phyloP scores from a whole-genome alignment of 495 filamentous ascomycete species.

The Penicillium coffeae region DNA sequence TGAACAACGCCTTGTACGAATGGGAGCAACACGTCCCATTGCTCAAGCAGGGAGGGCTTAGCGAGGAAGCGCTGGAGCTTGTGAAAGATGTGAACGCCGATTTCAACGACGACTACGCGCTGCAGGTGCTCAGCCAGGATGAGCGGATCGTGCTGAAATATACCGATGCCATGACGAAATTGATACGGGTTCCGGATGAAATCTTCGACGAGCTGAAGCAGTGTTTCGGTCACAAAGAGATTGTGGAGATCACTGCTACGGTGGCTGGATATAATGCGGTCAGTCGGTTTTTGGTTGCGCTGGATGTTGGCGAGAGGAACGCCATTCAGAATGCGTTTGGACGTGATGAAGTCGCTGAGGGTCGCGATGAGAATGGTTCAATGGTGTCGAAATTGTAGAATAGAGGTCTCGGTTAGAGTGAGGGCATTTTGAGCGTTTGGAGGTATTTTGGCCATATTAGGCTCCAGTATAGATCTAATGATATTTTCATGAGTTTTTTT shows the following conservation, averaged over 20 bases:
- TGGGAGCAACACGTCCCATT: conserved; percentile 75
- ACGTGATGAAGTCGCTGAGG: neutral
- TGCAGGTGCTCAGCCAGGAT: conserved; percentile 44
- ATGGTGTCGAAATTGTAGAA: conserved; percentile 9
- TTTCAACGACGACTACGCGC: conserved; percentile 8
- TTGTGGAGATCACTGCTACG: conserved; percentile 75
- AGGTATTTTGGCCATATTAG: too few relatives aligned
- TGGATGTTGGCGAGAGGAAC: conserved; percentile 70
- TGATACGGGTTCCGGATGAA: conserved; percentile 57
- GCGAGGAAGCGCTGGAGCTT: conserved; percentile 43
- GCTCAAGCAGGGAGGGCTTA: conserved; percentile 46
- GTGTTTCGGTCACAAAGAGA: conserved; percentile 60
- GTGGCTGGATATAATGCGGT: conserved; percentile 87
- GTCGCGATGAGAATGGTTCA: too few relatives aligned
- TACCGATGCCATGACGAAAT: conserved; percentile 71
- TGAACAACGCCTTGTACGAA: conserved; percentile 73
- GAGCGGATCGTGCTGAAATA: conserved; percentile 66
- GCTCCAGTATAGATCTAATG: too few relatives aligned
- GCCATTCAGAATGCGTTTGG: neutral
- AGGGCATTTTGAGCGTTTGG: too few relatives aligned
- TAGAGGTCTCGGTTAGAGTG: too few relatives aligned
- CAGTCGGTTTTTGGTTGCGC: conserved; percentile 74
- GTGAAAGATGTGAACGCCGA: conserved; percentile 30
- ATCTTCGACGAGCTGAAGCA: conserved; percentile 58
- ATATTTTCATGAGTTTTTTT: too few relatives aligned